Base-by-base conservation (phyloP, 2,329 filamentous ascomycete genomes). In the Colletotrichum tabaci region DNA sequence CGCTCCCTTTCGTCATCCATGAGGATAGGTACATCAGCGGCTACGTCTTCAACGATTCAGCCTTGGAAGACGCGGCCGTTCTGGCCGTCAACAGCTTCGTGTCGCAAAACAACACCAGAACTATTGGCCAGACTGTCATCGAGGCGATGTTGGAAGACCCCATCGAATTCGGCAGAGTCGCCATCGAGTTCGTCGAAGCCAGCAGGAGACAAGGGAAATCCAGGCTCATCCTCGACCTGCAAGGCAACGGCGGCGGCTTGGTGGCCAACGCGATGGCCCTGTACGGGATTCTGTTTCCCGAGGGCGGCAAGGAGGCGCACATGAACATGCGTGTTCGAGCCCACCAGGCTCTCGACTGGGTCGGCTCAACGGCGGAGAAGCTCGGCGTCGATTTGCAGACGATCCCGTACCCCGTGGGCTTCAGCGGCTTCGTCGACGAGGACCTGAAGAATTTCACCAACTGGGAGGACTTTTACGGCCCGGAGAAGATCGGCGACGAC, bases 191-290 rank as follows among this genome's bases (percentile, higher is more conserved):
- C 74, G 81, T 91, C 30, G 80, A 82, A 0, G 79, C 81, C 49
- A 84, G 84, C 23, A 83, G 84, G 50, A 73, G 77, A 2, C 81
- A 82, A 2, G 83, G 84, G 2, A 90, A 89, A 77, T 87, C 83
- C 2, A 90, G 88, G 77, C 82, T 93, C 7, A 84, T 93, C 42
- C 87, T 93, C 71, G 92, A 93, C 74, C 76, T 93, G 12, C 86
- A 88, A 7, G 84, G 83, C 6, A 94, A 93, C 74, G 83, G 82
- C 1, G 91, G 91, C 49, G 91, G 91, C 1, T 79, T 80, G 49
- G 46, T 74, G 18, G 47, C 18, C 46, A 73, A 67, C 35, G 67
- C 63, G 12, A 35, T 73, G 46, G 35, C 49, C 7, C 38, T 74
- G 1, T 74, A 73, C 44, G 56, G 63, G 9, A 50, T 40, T 7